Conservation (phyloP, 2,329 filamentous ascomycete genomes). For the Colletotrichum cordylinicola region DNA sequence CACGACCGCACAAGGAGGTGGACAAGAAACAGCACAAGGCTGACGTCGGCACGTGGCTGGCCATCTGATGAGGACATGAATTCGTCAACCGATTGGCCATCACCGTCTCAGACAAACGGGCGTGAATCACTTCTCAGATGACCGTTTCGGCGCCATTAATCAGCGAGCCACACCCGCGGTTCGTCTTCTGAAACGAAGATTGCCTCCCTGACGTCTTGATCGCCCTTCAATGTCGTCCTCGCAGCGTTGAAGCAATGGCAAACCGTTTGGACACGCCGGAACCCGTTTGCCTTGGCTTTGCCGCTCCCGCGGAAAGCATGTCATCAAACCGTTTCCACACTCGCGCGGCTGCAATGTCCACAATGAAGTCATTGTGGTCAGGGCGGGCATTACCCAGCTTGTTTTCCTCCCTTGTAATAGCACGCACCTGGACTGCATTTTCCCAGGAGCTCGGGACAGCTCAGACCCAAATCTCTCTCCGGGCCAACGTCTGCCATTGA, state of each 20-base stretch:
- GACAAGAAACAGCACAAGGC: not conserved
- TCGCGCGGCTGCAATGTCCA: constrained; percentile 11
- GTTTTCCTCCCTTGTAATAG: not conserved
- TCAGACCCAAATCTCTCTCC: not conserved
- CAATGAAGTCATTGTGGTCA: constrained; percentile 20
- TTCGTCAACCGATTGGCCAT: not conserved
- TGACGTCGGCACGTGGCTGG: not conserved
- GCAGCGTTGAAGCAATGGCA: not conserved
- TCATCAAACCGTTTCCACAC: constrained; percentile 1
- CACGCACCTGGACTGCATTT: not conserved
- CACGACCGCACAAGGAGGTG: not conserved
- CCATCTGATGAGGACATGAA: not conserved
- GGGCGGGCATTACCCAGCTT: not conserved
- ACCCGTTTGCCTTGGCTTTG: not conserved
- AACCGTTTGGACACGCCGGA: not conserved
- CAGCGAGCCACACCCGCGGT: not conserved
- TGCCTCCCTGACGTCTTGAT: constrained; percentile 8
- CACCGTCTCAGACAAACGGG: not conserved
- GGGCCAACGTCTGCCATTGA: not conserved
- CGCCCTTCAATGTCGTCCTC: not conserved
- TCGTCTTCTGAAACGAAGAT: not conserved
- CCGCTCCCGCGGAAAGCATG: not conserved
- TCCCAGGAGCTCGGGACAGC: not conserved
- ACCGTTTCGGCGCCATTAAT: not conserved
- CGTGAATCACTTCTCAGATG: not conserved